Conservation (phyloP, 2,329 filamentous ascomycete genomes). For the Paecilomyces dactylethromorphus region DNA sequence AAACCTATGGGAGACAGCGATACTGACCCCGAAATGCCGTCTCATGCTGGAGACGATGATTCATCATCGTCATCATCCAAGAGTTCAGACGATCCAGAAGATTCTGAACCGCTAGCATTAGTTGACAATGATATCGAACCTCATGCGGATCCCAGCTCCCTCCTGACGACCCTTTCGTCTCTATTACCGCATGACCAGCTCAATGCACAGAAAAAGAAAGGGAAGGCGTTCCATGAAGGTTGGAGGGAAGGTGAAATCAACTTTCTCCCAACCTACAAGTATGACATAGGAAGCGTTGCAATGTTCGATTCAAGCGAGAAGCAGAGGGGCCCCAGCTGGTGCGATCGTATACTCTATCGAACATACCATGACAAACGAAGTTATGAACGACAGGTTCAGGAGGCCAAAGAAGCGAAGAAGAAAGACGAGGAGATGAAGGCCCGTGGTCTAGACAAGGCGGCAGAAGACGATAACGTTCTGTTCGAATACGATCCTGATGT, state of each 20-base stretch:
- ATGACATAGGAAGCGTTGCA: conserved; percentile 87
- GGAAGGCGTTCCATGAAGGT: conserved; percentile 82
- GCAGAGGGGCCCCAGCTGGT: conserved; percentile 88
- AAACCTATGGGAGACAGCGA: conserved; percentile 14
- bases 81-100: neutral
- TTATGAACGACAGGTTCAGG: conserved; percentile 57
- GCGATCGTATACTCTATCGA: conserved; percentile 84
- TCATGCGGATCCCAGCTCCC: conserved; percentile 71
- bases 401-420: conserved; percentile 61
- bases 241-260: conserved; percentile 85
- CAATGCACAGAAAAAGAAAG: conserved; percentile 61
- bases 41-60: neutral
- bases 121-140: conserved; percentile 62
- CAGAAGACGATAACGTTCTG: conserved; percentile 72
- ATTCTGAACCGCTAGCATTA: conserved; percentile 8
- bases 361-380: conserved; percentile 63
- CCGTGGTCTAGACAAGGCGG: conserved; percentile 65
- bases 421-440: conserved; percentile 81
- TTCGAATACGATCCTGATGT: conserved; percentile 86
- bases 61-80: neutral
- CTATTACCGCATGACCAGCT: conserved; percentile 88
- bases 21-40: conserved; percentile 13
- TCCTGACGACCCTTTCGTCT: conserved; percentile 83
- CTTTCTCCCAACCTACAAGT: conserved; percentile 95
- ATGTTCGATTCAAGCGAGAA: conserved; percentile 96